Conservation (phyloP, 2,329 filamentous ascomycete genomes). For the Pseudogymnoascus sp. region DNA sequence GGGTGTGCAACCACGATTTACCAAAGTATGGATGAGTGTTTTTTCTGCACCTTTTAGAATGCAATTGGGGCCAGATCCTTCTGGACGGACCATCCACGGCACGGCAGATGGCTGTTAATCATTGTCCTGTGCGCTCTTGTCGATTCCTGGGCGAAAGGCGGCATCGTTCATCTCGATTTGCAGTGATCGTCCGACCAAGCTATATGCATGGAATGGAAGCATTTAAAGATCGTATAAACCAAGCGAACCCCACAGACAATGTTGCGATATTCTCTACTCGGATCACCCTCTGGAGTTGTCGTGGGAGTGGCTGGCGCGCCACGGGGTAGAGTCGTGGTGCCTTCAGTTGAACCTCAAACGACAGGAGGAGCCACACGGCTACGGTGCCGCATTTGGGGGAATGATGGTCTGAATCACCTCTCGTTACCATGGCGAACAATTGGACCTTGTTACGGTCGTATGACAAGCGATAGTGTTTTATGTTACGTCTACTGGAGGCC, state of each 20-base stretch:
- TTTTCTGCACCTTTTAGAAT: neutral
- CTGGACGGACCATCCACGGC: neutral
- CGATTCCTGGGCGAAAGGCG: neutral
- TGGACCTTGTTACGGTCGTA: neutral
- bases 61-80: neutral
- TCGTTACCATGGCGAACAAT: neutral
- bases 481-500: neutral
- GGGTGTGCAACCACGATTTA: neutral
- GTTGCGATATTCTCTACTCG: neutral
- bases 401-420: neutral
- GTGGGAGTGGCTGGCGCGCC: neutral
- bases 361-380: constrained; percentile 6
- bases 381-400: neutral
- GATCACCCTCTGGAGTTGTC: neutral
- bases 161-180: neutral
- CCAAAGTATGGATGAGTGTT: neutral
- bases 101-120: neutral
- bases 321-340: neutral
- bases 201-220: constrained; percentile 7
- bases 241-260: neutral
- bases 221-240: neutral
- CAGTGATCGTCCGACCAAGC: neutral
- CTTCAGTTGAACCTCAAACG: neutral
- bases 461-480: neutral
- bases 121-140: neutral